Base-by-base conservation (phyloP, 768 basidiomycete genomes). In the Xerocomus potaroensis region DNA sequence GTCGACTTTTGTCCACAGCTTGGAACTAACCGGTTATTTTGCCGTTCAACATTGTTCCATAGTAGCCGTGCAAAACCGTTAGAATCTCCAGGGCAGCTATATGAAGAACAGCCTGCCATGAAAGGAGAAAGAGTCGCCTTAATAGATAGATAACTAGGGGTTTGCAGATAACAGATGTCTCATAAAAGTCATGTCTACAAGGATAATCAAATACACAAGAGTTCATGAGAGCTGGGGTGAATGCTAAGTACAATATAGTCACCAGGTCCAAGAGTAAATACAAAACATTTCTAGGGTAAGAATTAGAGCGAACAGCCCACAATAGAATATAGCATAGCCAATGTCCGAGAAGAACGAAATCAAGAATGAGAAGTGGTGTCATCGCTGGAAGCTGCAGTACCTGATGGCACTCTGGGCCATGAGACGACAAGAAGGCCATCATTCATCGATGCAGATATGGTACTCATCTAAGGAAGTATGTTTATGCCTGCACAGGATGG, bases 91-190 rank as follows among this genome's bases (percentile, higher is more conserved):
- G 9, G 33, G 16, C 7, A n/a, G 31, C 14, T 32, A 32, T 32
- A 32, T 32, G 15, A 34, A 9, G 39, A 48, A 24, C 69, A 77
- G 45, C 62, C 35, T 18, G 52, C 49, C 22, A 50, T 50, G 18
- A 74, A 78, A 62, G 66, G 53, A 22, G 49, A 58, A 35, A 62
- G 70, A 30, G 77, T 75, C 52, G 59, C 44, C 8, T 71, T 74
- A 10, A 34, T 48, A 61, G 19, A 63, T 66, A 55, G 66, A 76
- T 48, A 58, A 36, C 23, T 15, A 37, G 16, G 36, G 36, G 36
- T 11, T 14, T 36, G 11, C 18, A 34, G 15, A 32, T 32, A n/a
- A n/a, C n/a, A n/a, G n/a, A n/a, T n/a, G n/a, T n/a, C n/a, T n/a
- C 21, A 22, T 12, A 35, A 10, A 35, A 27, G 5, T 35, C 34